Conservation (phyloP, 169 alveolate species). For the Cryptosporidium xiaoi region DNA sequence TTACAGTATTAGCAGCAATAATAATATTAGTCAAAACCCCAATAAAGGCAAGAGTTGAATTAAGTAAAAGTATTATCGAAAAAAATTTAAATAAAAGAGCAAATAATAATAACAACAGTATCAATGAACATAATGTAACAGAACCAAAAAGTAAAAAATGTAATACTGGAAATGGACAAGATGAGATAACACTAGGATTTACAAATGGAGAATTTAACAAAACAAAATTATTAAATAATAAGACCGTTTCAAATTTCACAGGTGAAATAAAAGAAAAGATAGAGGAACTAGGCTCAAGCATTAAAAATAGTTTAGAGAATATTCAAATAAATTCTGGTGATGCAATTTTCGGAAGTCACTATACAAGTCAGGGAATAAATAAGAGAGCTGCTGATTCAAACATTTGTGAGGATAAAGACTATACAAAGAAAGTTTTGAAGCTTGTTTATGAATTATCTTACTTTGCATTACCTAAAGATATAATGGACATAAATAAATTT, state of each 20-base stretch:
- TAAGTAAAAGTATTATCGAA: constrained; percentile 28
- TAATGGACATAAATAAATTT: constrained; percentile 32
- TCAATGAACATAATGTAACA: not conserved
- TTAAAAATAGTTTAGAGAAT: not conserved
- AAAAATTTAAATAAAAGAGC: not conserved
- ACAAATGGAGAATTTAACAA: not conserved
- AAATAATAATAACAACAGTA: not conserved
- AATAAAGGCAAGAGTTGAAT: constrained; percentile 23
- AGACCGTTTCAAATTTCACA: not conserved
- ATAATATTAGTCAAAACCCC: constrained; percentile 23
- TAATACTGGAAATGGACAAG: not conserved
- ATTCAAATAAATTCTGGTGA: constrained; percentile 2
- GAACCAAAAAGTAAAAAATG: not conserved
- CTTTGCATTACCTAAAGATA: constrained; percentile 68
- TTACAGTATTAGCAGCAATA: not conserved
- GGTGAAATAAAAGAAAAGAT: not conserved
- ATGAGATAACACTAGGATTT: not conserved
- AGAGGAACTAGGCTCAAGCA: not conserved
- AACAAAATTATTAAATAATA: not conserved
- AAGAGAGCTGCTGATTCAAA: constrained; percentile 50
- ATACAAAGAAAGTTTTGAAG: constrained; percentile 54
- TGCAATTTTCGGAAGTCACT: constrained; percentile 51
- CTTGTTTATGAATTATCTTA: constrained; percentile 61
- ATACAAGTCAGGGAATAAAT: constrained; percentile 29
- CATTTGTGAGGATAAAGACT: constrained; percentile 56